Evolutionary conservation across 2,329 filamentous ascomycete species (phyloP).

Genomic region (Cordyceps pruinosa): DNA sequence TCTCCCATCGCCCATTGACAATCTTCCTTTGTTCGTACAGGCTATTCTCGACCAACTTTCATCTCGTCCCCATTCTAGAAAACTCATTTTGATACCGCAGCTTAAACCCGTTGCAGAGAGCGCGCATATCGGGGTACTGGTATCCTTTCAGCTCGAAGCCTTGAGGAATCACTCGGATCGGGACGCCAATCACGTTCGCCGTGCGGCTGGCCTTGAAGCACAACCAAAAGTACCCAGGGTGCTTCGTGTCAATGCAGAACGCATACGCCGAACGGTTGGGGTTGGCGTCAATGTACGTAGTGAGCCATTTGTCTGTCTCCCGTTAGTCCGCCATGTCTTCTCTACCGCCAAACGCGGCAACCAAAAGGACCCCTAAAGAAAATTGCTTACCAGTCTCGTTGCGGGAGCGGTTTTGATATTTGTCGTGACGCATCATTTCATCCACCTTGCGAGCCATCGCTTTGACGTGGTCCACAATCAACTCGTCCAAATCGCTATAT

Average conservation of each 20-base stretch:
- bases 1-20: neutral
- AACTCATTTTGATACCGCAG: constrained; percentile 63
- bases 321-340: neutral
- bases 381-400: constrained; percentile 70
- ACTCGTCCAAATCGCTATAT: constrained; percentile 92
- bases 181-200: constrained; percentile 69
- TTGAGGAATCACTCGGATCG: constrained; percentile 84
- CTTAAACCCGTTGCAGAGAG: constrained; percentile 96
- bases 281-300: constrained; percentile 93
- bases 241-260: constrained; percentile 89
- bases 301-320: constrained; percentile 78
- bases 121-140: constrained; percentile 89
- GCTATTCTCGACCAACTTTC: constrained; percentile 7
- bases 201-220: constrained; percentile 88
- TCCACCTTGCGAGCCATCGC: constrained; percentile 97
- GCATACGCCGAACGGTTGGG: constrained; percentile 88
- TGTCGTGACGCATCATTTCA: constrained; percentile 90
- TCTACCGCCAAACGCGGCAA: neutral
- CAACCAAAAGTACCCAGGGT: constrained; percentile 89
- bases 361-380: neutral
- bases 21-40: constrained; percentile 1
- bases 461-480: constrained; percentile 96
- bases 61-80: constrained; percentile 47
- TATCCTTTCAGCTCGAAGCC: constrained; percentile 87
- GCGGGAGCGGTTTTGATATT: constrained; percentile 77